A percentile compares a stretch with the other conserved stretches of the same genome.
phyloP scores from a whole-genome alignment of 2,329 filamentous ascomycete genomes.

The Nemania serpens region DNA sequence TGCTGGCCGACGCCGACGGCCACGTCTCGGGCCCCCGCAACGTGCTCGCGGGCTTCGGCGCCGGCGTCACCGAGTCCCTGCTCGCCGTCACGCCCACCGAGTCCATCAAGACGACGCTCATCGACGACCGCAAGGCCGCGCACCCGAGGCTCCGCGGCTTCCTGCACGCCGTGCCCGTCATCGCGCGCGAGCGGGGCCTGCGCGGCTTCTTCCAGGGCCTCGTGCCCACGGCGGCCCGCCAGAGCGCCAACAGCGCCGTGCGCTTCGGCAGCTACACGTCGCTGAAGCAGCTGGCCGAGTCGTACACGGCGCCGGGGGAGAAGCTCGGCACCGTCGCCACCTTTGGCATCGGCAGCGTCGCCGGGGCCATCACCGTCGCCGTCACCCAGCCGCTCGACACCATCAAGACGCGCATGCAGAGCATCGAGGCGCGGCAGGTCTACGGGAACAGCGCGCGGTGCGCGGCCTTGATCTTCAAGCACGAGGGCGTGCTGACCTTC shows the following conservation, averaged over 20 bases:
- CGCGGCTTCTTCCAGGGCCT: conserved; percentile 97
- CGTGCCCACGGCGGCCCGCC: conserved; percentile 89
- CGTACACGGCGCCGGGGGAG: conserved; percentile 91
- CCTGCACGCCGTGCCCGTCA: conserved; percentile 85
- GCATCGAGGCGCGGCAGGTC: conserved; percentile 76
- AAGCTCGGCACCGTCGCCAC: conserved; percentile 88
- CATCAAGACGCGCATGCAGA: conserved; percentile 98
- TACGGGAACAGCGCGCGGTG: conserved; percentile 92
- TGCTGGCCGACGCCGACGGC: conserved; percentile 82
- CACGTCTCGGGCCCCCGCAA: conserved; percentile 89
- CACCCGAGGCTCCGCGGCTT: conserved; percentile 91
- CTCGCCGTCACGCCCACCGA: conserved; percentile 96
- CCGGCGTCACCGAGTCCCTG: conserved; percentile 90
- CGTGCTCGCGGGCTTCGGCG: conserved; percentile 91
- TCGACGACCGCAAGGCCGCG: conserved; percentile 88
- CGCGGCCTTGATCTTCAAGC: conserved; percentile 78
- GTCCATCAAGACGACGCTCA: conserved; percentile 97
- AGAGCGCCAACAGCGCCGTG: conserved; percentile 91
- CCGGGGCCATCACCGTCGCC: conserved; percentile 89
- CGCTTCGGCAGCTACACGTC: conserved; percentile 91
- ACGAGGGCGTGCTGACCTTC: conserved; percentile 87
- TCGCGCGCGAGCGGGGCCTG: conserved; percentile 84
- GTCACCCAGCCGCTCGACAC: conserved; percentile 81
- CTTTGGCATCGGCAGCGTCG: conserved; percentile 87
- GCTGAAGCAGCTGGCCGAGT: conserved; percentile 87